phyloP scores from a whole-genome alignment of 305 asterid genomes.

The Fraxinus sp. region DNA sequence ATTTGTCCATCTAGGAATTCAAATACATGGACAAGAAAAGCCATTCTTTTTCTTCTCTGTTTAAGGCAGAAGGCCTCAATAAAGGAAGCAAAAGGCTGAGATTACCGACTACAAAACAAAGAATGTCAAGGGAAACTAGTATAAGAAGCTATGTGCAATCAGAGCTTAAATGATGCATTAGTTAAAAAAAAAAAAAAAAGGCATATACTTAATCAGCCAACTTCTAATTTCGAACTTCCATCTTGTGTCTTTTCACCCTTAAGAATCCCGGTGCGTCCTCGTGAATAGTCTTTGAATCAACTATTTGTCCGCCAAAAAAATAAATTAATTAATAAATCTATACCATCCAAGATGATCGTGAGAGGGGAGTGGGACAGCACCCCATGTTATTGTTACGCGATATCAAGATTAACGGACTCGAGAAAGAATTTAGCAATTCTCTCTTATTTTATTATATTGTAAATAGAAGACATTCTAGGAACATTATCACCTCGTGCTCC shows the following conservation, averaged over 20 bases:
- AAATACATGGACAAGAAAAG: slow-evolving; percentile 2
- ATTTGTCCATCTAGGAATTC: slow-evolving; percentile 11
- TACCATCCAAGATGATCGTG: background rate
- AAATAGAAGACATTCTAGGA: background rate
- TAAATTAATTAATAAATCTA: background rate
- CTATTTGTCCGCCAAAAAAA: background rate
- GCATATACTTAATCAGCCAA: background rate
- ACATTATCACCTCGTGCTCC: background rate
- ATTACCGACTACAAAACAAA: background rate
- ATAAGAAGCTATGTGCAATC: background rate
- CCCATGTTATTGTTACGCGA: background rate
- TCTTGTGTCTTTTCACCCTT: background rate
- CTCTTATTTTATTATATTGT: background rate
- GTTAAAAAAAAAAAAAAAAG: background rate
- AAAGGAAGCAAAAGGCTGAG: background rate
- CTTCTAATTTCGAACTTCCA: background rate
- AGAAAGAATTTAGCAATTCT: background rate
- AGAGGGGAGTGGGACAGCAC: background rate
- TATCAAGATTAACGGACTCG: background rate
- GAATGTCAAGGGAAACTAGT: background rate
- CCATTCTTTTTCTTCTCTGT: slow-evolving; percentile 19
- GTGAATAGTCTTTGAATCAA: background rate
- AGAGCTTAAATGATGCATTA: background rate
- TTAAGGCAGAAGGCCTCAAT: background rate
- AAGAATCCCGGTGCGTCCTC: background rate